Evolutionary conservation across 1,284 basidiomycete species (phyloP).

Genomic region (Apiotrichum laibachii): DNA sequence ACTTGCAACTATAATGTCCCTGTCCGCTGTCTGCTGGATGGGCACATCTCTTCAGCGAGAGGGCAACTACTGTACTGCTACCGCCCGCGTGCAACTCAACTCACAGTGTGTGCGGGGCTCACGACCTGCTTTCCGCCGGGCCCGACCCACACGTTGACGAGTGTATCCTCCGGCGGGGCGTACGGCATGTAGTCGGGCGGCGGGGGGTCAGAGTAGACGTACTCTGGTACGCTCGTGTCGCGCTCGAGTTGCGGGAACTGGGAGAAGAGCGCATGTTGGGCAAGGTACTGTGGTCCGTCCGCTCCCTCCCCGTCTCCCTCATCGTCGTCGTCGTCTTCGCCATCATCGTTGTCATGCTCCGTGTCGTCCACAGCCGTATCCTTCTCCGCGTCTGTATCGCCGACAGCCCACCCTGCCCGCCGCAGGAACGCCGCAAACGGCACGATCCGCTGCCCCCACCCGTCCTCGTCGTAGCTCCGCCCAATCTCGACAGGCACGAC

Average conservation of each 20-base stretch:
- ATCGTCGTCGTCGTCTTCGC: not conserved
- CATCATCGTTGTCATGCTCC: not conserved
- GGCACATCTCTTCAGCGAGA: too few species aligned
- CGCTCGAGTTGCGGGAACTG: conserved; percentile 76
- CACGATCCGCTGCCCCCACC: conserved; percentile 81
- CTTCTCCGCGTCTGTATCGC: not conserved
- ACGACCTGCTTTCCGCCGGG: conserved; percentile 58
- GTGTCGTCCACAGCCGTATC: not conserved
- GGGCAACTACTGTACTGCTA: not conserved
- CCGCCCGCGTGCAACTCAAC: conserved; percentile 35
- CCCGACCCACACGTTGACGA: conserved; percentile 87
- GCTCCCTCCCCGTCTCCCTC: not conserved
- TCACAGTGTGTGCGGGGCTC: conserved; percentile 87
- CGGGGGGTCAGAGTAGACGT: conserved; percentile 70
- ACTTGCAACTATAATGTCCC: not conserved
- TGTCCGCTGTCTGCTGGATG: too few species aligned
- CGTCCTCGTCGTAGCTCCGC: conserved; percentile 70
- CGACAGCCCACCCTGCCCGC: conserved; percentile 55
- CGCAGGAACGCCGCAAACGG: conserved; percentile 71
- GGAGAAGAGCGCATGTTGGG: conserved; percentile 78
- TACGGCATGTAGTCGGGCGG: conserved; percentile 58
- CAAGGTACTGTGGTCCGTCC: conserved; percentile 67
- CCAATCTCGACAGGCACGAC: conserved; percentile 90
- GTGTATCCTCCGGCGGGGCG: conserved; percentile 59
- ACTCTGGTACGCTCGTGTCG: conserved; percentile 81